Conservation (phyloP, 495 filamentous ascomycete species). For the Rhizodiscina lignyota region DNA sequence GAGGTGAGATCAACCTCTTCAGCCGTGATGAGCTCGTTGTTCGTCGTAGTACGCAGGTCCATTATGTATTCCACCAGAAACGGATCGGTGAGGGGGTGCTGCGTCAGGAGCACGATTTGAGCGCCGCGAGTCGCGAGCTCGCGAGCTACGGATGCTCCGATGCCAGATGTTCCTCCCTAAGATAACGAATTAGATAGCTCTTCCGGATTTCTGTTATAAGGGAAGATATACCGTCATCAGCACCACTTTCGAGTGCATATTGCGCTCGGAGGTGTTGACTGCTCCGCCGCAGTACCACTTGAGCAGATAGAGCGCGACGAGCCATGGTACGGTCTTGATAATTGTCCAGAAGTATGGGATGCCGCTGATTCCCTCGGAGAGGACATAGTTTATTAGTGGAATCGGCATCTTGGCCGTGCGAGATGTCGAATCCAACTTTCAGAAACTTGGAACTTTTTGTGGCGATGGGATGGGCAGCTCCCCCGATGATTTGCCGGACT, state of each 20-base stretch:
- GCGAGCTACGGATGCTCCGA: conserved; percentile 59
- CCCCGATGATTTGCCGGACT: too few relatives aligned
- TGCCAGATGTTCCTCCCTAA: conserved; percentile 87
- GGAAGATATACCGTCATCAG: conserved; percentile 60
- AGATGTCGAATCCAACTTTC: too few relatives aligned
- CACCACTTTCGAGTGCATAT: conserved; percentile 83
- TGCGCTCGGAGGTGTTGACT: conserved; percentile 55
- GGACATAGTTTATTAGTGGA: conserved; percentile 43
- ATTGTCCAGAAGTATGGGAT: conserved; percentile 48
- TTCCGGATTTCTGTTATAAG: too few relatives aligned
- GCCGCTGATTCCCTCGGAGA: conserved; percentile 45
- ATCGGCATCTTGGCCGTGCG: too few relatives aligned
- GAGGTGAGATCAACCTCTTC: conserved; percentile 84
- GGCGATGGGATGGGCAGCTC: too few relatives aligned
- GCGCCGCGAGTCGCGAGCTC: conserved; percentile 70
- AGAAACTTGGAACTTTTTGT: too few relatives aligned
- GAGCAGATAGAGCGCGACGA: conserved; percentile 43
- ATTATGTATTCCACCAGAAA: conserved; percentile 88
- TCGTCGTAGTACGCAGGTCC: conserved; percentile 62
- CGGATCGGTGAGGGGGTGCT: conserved; percentile 58
- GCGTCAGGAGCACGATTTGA: conserved; percentile 80
- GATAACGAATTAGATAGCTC: too few relatives aligned
- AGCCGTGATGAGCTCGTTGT: conserved; percentile 82
- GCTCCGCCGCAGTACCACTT: conserved; percentile 71
- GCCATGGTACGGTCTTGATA: conserved; percentile 39